These are phyloP conservation scores for Alternaria arborescens DNA, from an alignment of 2,329 filamentous ascomycete genomes.

Conservation along the genomic window DNA sequence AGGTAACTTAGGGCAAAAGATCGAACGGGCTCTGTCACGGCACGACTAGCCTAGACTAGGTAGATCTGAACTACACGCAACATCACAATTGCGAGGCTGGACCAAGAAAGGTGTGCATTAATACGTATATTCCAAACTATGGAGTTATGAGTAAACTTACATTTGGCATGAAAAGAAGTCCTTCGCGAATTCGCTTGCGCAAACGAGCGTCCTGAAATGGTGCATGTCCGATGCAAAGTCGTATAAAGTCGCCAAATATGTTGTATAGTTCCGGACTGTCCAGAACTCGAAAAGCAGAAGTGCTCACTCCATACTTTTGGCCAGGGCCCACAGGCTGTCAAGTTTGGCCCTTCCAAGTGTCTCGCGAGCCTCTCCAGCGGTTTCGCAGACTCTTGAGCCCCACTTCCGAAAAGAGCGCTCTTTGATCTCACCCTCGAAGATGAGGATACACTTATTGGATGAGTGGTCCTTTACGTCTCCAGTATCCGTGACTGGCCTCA, in stretches of 20 bases:
- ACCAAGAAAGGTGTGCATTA: slow-evolving; percentile 19
- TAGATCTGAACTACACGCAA: background rate
- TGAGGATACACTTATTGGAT: slow-evolving; percentile 79
- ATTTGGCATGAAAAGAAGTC: slow-evolving; percentile 16
- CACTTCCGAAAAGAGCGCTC: slow-evolving; percentile 83
- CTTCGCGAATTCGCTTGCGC: background rate
- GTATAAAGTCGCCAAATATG: background rate
- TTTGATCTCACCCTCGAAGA: slow-evolving; percentile 93
- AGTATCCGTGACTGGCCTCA: slow-evolving; percentile 79
- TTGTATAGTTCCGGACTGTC: background rate
- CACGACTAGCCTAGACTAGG: background rate
- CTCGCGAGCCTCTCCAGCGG: slow-evolving; percentile 87
- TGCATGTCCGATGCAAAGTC: background rate
- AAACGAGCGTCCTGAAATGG: background rate
- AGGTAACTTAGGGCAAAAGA: background rate
- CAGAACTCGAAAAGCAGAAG: background rate
- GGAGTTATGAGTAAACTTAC: slow-evolving; percentile 31
- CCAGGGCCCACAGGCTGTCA: slow-evolving; percentile 93
- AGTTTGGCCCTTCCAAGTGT: slow-evolving; percentile 81
- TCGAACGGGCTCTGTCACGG: background rate
- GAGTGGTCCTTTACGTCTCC: slow-evolving; percentile 83
- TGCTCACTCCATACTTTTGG: slow-evolving; percentile 66
- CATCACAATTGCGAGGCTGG: slow-evolving; percentile 15
- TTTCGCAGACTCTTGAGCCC: slow-evolving; percentile 88
- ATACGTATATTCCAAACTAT: slow-evolving; percentile 30